Base-by-base conservation (phyloP, 345 rosid genomes). In the Aethionema arabicum region DNA sequence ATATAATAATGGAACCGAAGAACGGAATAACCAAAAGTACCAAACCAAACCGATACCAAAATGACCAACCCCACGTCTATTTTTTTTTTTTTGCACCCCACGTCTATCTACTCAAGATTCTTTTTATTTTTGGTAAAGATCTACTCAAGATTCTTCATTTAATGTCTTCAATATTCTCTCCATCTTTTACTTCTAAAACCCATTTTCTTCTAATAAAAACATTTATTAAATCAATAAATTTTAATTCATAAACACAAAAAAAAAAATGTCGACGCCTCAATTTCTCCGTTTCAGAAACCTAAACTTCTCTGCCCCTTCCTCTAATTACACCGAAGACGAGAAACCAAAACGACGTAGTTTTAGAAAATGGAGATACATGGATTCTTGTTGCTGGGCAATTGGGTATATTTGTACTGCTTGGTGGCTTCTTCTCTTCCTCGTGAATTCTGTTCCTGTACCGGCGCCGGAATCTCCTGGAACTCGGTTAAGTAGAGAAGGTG, bases 391-490 rank as follows among this genome's bases (percentile, higher is more conserved):
- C 41, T 81, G 89, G 89, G 32, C 62, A 7, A 76, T 84, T 49
- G 95, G 96, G 5, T 84, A 63, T 63, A 6, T 81, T 32, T 89
- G 86, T 73, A 73, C 80, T 6, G 52, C 74, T 27, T 86, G 89
- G 91, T 82, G 91, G 89, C 71, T 84, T 7, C 74, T 86, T 5
- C 40, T 86, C 58, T 78, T 84, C 39, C 47, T 83, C 32, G 82
- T 70, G 75, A 68, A 80, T 61, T 77, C 75, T 27, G 65, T 84
- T 40, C 84, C 85, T 3, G 75, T 76, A 12, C 56, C 85, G 46
- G 78, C 61, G 31, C 80, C 85, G 4, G 87, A 82, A 66, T 71
- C 82, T 3, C 82, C 87, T 0, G 66, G 52, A 15, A 77, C 83
- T 2, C 70, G 83, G 80, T 81, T 86, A 11, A 74, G 67, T 61